Evolutionary conservation across 2,329 filamentous ascomycete species (phyloP), one percentile per base, ranked within the genome.

Genomic region (Fusarium albidum): DNA sequence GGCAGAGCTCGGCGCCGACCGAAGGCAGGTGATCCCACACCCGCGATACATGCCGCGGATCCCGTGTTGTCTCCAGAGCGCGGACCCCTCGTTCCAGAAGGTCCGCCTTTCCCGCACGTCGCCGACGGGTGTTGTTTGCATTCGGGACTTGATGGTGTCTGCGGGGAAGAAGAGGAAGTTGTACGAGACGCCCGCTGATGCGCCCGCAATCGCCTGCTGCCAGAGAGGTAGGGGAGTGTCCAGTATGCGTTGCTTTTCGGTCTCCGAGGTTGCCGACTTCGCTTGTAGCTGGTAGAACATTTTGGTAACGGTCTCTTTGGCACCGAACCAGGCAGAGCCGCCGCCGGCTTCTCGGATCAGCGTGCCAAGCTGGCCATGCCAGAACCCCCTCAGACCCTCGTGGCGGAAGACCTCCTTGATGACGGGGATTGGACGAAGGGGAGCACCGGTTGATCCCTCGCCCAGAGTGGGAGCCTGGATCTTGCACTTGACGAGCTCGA

Each of bases 131-230:
- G 89, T 83, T 0, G 95, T 99, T 76, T 99, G 95, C 88, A 99
- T 96, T 40, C 94, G 87, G 14, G 91, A 96, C 77, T 99, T 99
- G 78, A 99, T 89, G 1, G 95, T 99, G 72, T 99, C 95, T 42
- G 95, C 95, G 0, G 95, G 95, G 72, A 95, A 99, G 79, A 98
- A 97, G 17, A 96, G 77, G 71, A 98, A 98, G 72, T 99, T 99
- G 77, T 99, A 99, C 29, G 87, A 88, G 77, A 97, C 90, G 46
- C 95, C 95, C 4, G 94, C 95, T 8, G 87, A 85, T 3, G 94
- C 94, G 34, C 94, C 94, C 2, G 93, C 91, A 15, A 91, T 71
- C 69, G 96, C 91, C 72, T 96, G 92, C 75, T 97, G 92, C 82
- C 90, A 90, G 6, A 97, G 73, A 6, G 91, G 89, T 9, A 97